Evolutionary conservation across 441 rosid species (phyloP), one percentile per base, ranked within the genome.

Genomic region (Mallotus japonicus): DNA sequence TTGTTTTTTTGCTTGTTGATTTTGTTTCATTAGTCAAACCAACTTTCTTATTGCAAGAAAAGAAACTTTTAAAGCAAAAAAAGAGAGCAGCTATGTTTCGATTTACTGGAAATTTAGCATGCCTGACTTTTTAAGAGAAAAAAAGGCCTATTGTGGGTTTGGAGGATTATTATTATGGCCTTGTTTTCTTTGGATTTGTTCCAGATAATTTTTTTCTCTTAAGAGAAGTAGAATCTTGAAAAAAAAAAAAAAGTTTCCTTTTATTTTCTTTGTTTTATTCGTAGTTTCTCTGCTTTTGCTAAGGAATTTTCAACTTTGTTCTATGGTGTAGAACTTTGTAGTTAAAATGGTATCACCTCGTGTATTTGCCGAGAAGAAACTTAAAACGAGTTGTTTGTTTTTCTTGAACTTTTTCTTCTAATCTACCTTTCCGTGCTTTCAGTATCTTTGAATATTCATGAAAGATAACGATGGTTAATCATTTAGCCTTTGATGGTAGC

Each of bases 381-480:
- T 62, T 49, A 17, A 28, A 11, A 28, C 20, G 24, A 13, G 50
- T 8, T 37, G 15, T 42, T 24, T 10, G n/a, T 54, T 15, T 24
- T 47, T 6, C 20, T 63, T 50, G 0, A 50, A 14, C 7, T 8
- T 51, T 37, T 62, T 24, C 53, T 28, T 17, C 17, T 11, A 16
- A 15, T n/a, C 32, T 15, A 59, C 49, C 32, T 19, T n/a, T 7
- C 0, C 16, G 10, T 50, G 22, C 34, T 46, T 24, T 37, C 69
- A 53, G 37, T 28, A 72, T 65, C 40, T 59, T 68, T 63, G 42
- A 71, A 28, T 57, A 37, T 70, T 50, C 70, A 65, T 65, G 53
- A 75, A 73, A 71, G 85, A 78, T 44, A 79, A 76, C n/a, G 83
- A 80, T 80, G 66, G 75, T 47, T 78, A 69, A 65, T 79, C 73